A percentile compares a stretch with the other conserved stretches of the same genome.
phyloP scores from a whole-genome alignment of 1,139 yeast genomes.

The Taphrina pruni region DNA sequence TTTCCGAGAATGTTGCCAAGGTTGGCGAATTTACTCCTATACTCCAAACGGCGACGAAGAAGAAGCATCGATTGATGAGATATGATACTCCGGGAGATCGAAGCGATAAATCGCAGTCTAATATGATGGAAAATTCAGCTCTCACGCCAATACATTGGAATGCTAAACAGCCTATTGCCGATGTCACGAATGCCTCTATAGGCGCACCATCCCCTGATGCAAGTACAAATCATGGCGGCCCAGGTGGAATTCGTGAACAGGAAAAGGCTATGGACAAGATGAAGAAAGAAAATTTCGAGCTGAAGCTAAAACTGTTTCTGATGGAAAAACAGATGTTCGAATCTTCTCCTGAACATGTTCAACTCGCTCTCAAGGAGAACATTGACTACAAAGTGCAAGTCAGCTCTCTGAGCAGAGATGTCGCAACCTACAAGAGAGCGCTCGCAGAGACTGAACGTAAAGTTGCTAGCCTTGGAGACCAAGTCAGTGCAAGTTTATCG shows the following conservation, averaged over 20 bases:
- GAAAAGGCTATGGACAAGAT: conserved; percentile 46
- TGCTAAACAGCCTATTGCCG: conserved; percentile 3
- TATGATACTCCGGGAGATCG: conserved; percentile 16
- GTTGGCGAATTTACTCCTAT: conserved; percentile 36
- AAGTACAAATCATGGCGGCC: conserved; percentile 8
- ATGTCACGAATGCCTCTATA: neutral
- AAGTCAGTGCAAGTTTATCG: conserved; percentile 31
- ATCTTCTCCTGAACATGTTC: conserved; percentile 46
- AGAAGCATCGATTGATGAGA: conserved; percentile 3
- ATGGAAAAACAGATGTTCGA: conserved; percentile 45
- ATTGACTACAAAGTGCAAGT: conserved; percentile 46
- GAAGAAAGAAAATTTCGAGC: conserved; percentile 47
- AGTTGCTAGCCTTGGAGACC: conserved; percentile 39
- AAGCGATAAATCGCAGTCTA: neutral
- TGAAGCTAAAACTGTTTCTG: conserved; percentile 46
- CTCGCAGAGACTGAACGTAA: conserved; percentile 45
- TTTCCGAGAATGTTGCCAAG: conserved; percentile 16
- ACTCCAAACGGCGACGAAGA: conserved; percentile 22
- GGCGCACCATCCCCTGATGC: neutral
- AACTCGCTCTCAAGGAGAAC: conserved; percentile 45
- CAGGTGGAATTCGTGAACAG: conserved; percentile 41
- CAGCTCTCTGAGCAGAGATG: conserved; percentile 43
- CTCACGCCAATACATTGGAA: conserved; percentile 22
- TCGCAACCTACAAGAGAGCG: conserved; percentile 42
- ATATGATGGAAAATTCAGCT: conserved; percentile 10